phyloP scores from a whole-genome alignment of 2,329 filamentous ascomycete genomes.

The Colletotrichum graminicola region DNA sequence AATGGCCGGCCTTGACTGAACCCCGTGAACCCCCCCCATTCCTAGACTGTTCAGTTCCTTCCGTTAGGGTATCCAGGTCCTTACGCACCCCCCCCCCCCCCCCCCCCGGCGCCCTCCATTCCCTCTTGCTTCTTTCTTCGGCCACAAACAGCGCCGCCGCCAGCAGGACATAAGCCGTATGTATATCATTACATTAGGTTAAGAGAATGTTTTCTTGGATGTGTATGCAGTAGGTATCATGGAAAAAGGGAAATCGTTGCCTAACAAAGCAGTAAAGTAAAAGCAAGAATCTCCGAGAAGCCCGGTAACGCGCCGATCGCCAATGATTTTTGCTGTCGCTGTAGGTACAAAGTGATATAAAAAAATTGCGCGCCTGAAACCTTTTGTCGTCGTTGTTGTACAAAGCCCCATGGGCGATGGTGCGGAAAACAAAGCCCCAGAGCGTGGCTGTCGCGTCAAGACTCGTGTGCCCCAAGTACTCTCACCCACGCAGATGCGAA shows the following conservation, averaged over 20 bases:
- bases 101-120: neutral
- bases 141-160: slow-evolving; percentile 39
- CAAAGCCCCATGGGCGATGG: slow-evolving; percentile 9
- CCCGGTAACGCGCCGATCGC: slow-evolving; percentile 23
- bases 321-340: slow-evolving; percentile 24
- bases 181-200: slow-evolving; percentile 43
- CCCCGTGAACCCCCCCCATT: neutral
- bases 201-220: slow-evolving; percentile 29
- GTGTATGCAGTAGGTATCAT: slow-evolving; percentile 39
- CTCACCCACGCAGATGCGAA: slow-evolving; percentile 5
- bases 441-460: neutral
- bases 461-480: neutral
- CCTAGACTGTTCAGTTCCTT: slow-evolving; percentile 3
- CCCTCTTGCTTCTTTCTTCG: neutral
- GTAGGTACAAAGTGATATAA: slow-evolving; percentile 15
- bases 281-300: slow-evolving; percentile 3
- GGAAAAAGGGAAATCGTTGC: slow-evolving; percentile 24
- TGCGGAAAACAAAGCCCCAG: neutral
- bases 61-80: slow-evolving; percentile 20
- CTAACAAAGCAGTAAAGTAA: slow-evolving; percentile 5
- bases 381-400: slow-evolving; percentile 19
- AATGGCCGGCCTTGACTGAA: neutral
- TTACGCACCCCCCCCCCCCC: too few relatives aligned
- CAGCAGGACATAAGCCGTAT: slow-evolving; percentile 37
- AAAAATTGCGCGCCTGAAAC: slow-evolving; percentile 10